Conservation (phyloP, 2,329 filamentous ascomycete species). For the Graphium sp. region DNA sequence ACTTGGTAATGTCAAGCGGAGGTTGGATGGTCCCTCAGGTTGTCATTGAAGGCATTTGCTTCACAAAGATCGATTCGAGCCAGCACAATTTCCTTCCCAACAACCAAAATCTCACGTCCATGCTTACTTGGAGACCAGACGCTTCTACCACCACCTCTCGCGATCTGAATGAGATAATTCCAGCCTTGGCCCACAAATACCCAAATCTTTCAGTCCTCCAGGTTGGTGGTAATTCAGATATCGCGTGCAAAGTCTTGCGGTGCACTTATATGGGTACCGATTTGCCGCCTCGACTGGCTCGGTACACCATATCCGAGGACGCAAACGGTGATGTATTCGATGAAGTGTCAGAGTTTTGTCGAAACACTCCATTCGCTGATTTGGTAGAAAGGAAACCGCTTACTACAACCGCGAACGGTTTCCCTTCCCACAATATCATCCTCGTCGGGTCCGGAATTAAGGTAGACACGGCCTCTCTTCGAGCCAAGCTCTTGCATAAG, state of each 20-base stretch:
- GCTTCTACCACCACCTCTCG: constrained; percentile 9
- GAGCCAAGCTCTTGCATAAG: too few relatives aligned
- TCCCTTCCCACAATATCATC: too few relatives aligned
- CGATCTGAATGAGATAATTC: constrained; percentile 12
- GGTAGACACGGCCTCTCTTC: too few relatives aligned
- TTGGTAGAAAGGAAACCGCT: too few relatives aligned
- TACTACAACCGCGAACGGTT: too few relatives aligned
- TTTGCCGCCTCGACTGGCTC: constrained; percentile 15
- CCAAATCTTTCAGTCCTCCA: constrained; percentile 21
- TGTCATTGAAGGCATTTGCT: constrained; percentile 24
- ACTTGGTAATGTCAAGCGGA: constrained; percentile 23
- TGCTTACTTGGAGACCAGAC: constrained; percentile 29
- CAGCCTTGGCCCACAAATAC: constrained; percentile 19
- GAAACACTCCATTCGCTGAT: too few relatives aligned
- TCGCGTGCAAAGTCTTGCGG: constrained; percentile 11
- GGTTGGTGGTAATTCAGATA: constrained; percentile 12
- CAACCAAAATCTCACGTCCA: constrained; percentile 28
- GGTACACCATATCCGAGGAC: constrained; percentile 13
- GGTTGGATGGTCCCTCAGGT: constrained; percentile 17
- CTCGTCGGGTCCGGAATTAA: too few relatives aligned
- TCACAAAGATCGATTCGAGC: constrained; percentile 18
- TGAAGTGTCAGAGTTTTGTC: constrained; percentile 5
- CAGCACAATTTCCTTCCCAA: constrained; percentile 24
- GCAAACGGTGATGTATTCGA: constrained; percentile 3
- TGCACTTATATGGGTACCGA: constrained; percentile 8